These are phyloP conservation scores for Takakia lepidozioides DNA, from an alignment of 225 moss, liverwort and hornwort genomes.

Conservation along the genomic window DNA sequence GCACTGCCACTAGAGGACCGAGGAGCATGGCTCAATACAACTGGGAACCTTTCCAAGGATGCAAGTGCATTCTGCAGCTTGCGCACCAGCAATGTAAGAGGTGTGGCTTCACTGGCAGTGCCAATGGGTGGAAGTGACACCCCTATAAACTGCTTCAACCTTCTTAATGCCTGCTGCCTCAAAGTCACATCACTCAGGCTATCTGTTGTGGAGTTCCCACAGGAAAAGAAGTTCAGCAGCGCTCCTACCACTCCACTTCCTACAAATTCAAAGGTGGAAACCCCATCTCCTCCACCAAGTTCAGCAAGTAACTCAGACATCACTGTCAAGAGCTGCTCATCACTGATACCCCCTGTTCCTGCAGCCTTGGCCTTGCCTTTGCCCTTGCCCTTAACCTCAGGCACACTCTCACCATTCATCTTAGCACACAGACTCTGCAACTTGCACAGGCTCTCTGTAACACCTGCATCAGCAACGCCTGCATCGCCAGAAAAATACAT, in stretches of 20 bases:
- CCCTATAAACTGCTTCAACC: conserved; percentile 75
- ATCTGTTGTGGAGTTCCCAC: conserved; percentile 55
- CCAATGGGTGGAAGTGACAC: conserved; percentile 39
- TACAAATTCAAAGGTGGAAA: conserved; percentile 96
- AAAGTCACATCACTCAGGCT: conserved; percentile 34
- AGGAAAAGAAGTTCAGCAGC: conserved; percentile 73
- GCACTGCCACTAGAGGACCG: conserved; percentile 71
- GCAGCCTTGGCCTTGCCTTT: conserved; percentile 69
- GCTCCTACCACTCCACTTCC: conserved; percentile 91
- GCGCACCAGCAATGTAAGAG: conserved; percentile 70
- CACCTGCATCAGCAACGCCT: conserved; percentile 72
- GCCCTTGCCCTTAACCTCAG: conserved; percentile 42
- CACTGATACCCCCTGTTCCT: conserved; percentile 23
- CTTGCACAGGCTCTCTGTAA: conserved; percentile 87
- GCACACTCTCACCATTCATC: conserved; percentile 49
- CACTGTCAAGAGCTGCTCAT: conserved; percentile 51
- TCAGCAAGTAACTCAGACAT: conserved; percentile 65
- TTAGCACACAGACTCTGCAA: conserved; percentile 68
- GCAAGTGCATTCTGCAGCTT: conserved; percentile 95
- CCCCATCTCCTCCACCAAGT: conserved; percentile 85
- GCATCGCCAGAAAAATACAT: conserved; percentile 71
- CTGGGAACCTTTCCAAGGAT: conserved; percentile 91
- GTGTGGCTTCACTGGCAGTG: conserved; percentile 33
- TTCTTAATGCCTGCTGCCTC: conserved; percentile 66
- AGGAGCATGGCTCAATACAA: conserved; percentile 79